A percentile compares a stretch with the other conserved stretches of the same genome.
Conservation (phyloP, 2,329 filamentous ascomycete species). For the Mollisiaceae sp. region DNA sequence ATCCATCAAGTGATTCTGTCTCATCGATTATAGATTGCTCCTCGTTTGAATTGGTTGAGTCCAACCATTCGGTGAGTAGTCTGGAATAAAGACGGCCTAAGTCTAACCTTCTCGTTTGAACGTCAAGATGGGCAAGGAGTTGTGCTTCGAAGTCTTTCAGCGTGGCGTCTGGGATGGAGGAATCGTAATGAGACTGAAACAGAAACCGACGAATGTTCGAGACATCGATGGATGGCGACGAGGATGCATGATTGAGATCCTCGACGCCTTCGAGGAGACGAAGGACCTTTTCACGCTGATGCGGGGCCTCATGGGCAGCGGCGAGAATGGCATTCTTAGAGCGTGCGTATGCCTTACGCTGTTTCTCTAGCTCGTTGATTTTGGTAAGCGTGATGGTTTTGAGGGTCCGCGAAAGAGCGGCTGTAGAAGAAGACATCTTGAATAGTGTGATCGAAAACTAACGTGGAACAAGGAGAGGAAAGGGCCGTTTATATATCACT, state of each 20-base stretch:
- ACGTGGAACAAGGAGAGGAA: background rate
- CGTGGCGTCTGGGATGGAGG: conserved; percentile 22
- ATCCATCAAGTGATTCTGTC: conserved; percentile 16
- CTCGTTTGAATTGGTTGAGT: background rate
- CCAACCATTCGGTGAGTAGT: conserved; percentile 58
- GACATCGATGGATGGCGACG: conserved; percentile 8
- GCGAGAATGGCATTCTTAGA: conserved; percentile 14
- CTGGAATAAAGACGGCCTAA: conserved; percentile 59
- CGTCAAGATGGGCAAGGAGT: conserved; percentile 50
- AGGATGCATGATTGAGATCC: conserved; percentile 5
- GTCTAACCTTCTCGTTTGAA: conserved; percentile 55
- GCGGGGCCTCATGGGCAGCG: conserved; percentile 12
- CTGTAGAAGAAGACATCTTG: conserved; percentile 25
- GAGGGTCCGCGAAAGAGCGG: conserved; percentile 25
- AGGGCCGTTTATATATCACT: background rate
- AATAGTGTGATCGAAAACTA: background rate
- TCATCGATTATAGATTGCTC: conserved; percentile 32
- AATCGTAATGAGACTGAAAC: conserved; percentile 26
- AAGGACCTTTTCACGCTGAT: conserved; percentile 13
- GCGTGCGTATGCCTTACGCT: conserved; percentile 21
- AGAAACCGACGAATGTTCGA: conserved; percentile 26
- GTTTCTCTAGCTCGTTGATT: conserved; percentile 27
- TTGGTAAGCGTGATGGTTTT: conserved; percentile 29
- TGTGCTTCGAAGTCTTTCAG: conserved; percentile 44
- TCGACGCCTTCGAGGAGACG: conserved; percentile 24